Percentiles rank a stretch among this genome's conserved stretches.
Evolutionary conservation across 2,329 filamentous ascomycete species (phyloP).

Genomic region (Aspergillus novoparasiticus): DNA sequence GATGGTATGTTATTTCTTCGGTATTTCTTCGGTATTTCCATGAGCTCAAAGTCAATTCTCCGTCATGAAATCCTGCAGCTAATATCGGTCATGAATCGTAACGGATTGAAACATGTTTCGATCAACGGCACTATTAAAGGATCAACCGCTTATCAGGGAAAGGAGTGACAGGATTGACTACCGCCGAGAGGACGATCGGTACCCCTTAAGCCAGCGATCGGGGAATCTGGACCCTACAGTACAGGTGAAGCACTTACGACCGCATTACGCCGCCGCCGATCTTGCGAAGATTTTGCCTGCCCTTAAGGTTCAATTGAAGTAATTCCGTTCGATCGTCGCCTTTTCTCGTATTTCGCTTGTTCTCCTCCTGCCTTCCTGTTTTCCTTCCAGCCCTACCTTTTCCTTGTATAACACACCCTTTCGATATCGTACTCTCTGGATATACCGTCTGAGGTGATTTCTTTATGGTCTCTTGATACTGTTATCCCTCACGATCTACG

Average conservation of each 20-base stretch:
- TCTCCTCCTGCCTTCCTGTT: not conserved
- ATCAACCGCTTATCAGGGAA: constrained; percentile 1
- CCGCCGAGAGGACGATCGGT: not conserved
- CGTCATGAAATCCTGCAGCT: not conserved
- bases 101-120: not conserved
- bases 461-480: not conserved
- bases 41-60: not conserved
- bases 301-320: not conserved
- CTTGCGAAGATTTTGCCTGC: not conserved
- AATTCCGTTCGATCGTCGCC: no score
- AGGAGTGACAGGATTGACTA: not conserved
- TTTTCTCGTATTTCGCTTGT: not conserved
- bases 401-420: not conserved
- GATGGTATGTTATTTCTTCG: no score
- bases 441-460: not conserved
- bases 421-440: not conserved
- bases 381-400: not conserved
- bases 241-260: not conserved
- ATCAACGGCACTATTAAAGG: not conserved
- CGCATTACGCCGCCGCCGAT: constrained; percentile 3
- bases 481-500: not conserved
- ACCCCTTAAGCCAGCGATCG: not conserved
- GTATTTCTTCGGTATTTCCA: no score
- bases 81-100: not conserved
- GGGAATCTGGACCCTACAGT: not conserved